phyloP scores from a whole-genome alignment of 352 stramenopile species.

The Aphanomyces stellatus region DNA sequence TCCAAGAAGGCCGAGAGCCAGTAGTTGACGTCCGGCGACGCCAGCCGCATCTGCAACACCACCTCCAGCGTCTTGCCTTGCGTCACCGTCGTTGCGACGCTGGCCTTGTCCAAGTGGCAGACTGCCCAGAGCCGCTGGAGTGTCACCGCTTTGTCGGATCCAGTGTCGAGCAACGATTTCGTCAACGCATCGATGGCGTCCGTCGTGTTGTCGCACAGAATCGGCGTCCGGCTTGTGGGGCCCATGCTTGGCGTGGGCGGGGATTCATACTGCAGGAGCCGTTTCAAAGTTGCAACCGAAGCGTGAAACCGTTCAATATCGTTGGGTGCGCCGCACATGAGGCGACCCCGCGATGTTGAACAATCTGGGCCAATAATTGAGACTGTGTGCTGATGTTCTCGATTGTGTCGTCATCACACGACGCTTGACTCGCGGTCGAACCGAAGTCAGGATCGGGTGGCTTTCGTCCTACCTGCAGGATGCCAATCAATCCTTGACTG shows the following conservation, averaged over 20 bases:
- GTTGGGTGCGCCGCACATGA: too few species aligned
- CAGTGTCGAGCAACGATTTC: background rate
- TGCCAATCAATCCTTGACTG: too few species aligned
- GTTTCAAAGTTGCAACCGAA: background rate
- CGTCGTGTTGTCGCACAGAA: background rate
- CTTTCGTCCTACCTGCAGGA: too few species aligned
- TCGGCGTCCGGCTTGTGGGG: background rate
- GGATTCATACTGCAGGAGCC: too few species aligned
- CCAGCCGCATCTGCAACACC: background rate
- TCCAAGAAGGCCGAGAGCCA: background rate
- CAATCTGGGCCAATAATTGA: too few species aligned
- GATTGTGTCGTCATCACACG: too few species aligned
- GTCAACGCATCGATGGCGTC: background rate
- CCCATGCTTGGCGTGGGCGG: background rate
- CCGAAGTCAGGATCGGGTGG: too few species aligned
- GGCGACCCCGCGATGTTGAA: too few species aligned
- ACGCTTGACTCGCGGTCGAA: too few species aligned
- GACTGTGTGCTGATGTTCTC: too few species aligned
- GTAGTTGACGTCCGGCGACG: conserved; percentile 3
- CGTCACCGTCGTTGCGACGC: background rate
- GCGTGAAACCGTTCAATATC: too few species aligned
- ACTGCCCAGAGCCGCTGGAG: background rate
- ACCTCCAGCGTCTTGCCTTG: background rate
- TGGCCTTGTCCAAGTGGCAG: background rate
- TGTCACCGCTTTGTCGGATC: background rate